Evolutionary conservation across 2,329 filamentous ascomycete genomes (phyloP), one percentile per base, ranked within the genome.

Genomic region (Epichloe hybrida): DNA sequence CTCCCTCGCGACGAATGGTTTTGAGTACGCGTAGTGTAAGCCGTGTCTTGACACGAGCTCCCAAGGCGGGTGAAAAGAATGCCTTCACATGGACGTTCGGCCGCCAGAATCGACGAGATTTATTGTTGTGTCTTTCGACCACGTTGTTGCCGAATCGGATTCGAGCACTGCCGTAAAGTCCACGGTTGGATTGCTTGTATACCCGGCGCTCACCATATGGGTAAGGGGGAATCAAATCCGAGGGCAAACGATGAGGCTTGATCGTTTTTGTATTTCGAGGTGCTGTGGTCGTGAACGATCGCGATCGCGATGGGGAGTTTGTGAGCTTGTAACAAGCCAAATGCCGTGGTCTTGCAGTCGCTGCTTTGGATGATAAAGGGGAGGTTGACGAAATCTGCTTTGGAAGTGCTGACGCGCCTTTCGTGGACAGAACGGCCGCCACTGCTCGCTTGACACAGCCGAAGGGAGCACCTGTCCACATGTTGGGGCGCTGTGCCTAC

Each of bases 61-160:
- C 72, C 52, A 93, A 69, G 0, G 77, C 70, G 8, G 76, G 72
- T 23, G 79, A 81, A 70, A 76, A 88, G 51, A 93, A 75, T 34
- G 75, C 74, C 69, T 86, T 86, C 51, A 73, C 74, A 60, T 80
- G 77, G 41, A 88, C 75, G 66, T 93, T 93, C 54, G 85, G 86
- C 48, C 80, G 75, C 87, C 87, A 93, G 58, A 74, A 70, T 52
- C 86, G 79, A 45, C 81, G 78, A 48, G 81, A 82, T 70, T 88
- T 90, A 63, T 82, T 76, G 62, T 83, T 77, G 59, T 81, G 75
- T 58, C 77, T 72, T 43, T 80, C 81, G 37, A 89, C 80, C 48
- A 91, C 81, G 58, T 79, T 84, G 77, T 91, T 89, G 64, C 87
- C 87, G 67, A 85, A 88, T 48, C 81, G 85, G 63, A 90, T 84